Percentiles rank a stretch among this genome's conserved stretches.
Conservation (phyloP, 345 rosid genomes). For the Turritis glabra region DNA sequence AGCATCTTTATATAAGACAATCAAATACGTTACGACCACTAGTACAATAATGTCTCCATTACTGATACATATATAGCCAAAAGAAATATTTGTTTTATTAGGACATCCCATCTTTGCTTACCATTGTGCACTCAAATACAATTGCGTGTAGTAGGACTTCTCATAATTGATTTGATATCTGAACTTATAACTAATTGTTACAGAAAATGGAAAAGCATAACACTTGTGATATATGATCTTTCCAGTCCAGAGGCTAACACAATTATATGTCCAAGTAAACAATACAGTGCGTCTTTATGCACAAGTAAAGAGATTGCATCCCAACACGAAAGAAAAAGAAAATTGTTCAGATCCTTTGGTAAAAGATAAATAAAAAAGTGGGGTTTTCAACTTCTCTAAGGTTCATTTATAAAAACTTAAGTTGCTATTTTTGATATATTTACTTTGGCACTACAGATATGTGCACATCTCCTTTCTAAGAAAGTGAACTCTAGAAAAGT, state of each 20-base stretch:
- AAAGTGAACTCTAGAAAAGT: not conserved
- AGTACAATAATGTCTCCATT: constrained; percentile 16
- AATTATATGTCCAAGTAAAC: not conserved
- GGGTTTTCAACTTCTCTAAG: not conserved
- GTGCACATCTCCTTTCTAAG: not conserved
- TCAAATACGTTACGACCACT: constrained; percentile 28
- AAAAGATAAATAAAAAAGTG: not conserved
- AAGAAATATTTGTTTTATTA: not conserved
- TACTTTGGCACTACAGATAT: not conserved
- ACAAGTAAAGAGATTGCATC: not conserved
- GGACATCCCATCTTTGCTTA: constrained; percentile 6
- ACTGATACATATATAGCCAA: constrained; percentile 19
- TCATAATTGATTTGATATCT: not conserved
- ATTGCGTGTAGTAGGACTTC: constrained; percentile 5
- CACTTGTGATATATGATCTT: not conserved
- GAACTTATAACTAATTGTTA: not conserved
- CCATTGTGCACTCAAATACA: constrained; percentile 2
- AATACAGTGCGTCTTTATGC: not conserved
- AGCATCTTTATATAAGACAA: constrained; percentile 19
- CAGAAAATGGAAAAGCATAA: not conserved
- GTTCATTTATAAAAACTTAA: not conserved
- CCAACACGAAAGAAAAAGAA: not conserved
- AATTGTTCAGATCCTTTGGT: not conserved
- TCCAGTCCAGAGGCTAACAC: not conserved
- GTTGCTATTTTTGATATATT: not conserved